A percentile compares a stretch with the other conserved stretches of the same genome.
Conservation (phyloP, 345 rosid species). For the Syzygium oleosum region DNA sequence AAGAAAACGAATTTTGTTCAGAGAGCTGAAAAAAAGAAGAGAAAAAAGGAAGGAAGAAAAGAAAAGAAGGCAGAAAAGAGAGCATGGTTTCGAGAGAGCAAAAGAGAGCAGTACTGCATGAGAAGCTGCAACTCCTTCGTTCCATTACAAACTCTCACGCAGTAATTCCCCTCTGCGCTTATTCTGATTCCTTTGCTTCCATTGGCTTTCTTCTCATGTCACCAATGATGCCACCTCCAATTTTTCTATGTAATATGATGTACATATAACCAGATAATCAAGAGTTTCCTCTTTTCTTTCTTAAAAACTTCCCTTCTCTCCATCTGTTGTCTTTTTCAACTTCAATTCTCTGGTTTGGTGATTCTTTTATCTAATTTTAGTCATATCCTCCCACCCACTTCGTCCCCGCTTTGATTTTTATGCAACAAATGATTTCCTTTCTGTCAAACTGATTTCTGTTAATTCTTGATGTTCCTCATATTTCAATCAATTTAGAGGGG, state of each 20-base stretch:
- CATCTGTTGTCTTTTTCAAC: neutral
- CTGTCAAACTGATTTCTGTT: neutral
- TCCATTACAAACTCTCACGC: slow-evolving; percentile 41
- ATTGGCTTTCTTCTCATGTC: neutral
- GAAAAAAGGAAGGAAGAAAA: neutral
- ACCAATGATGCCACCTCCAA: no score
- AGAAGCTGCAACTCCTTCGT: slow-evolving; percentile 48
- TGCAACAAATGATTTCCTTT: neutral
- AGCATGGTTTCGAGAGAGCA: slow-evolving; percentile 48
- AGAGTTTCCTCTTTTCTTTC: neutral
- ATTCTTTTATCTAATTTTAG: neutral
- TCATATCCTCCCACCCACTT: neutral
- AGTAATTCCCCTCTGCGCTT: slow-evolving; percentile 10
- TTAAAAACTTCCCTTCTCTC: neutral
- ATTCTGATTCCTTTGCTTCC: slow-evolving; percentile 3
- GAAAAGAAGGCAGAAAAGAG: neutral
- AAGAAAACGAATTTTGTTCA: neutral
- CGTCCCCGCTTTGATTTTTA: neutral
- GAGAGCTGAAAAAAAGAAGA: neutral
- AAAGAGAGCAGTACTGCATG: slow-evolving; percentile 39
- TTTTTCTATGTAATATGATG: neutral
- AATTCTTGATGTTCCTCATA: neutral
- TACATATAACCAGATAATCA: neutral
- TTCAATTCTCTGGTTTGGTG: neutral
- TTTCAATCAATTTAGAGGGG: neutral